Conservation (phyloP, 2,329 filamentous ascomycete genomes). For the Hypoxylon sp. region DNA sequence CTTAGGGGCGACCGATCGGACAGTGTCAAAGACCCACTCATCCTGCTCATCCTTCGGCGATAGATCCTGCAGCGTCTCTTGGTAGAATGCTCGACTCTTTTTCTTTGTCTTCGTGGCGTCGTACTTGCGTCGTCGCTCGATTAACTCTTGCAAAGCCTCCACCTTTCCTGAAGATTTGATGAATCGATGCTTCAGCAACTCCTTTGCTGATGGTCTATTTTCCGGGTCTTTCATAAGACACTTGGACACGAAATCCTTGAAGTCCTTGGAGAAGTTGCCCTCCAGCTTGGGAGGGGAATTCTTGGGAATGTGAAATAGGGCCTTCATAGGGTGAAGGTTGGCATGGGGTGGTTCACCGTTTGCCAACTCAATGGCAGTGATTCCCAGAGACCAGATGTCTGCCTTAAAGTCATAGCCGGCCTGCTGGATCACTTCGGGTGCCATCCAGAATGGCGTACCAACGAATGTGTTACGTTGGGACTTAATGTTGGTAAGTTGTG, state of each 20-base stretch:
- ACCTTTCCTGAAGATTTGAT: constrained; percentile 88
- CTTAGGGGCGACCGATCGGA: constrained; percentile 78
- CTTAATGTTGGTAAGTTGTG: constrained; percentile 97
- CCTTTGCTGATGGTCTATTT: constrained; percentile 83
- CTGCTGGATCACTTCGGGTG: constrained; percentile 93
- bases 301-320: constrained; percentile 91
- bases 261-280: constrained; percentile 87
- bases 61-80: constrained; percentile 86
- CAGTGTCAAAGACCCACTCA: constrained; percentile 96
- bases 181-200: constrained; percentile 89
- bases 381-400: constrained; percentile 93
- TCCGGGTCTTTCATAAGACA: constrained; percentile 95
- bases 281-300: constrained; percentile 86
- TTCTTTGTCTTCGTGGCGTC: constrained; percentile 79
- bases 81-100: constrained; percentile 86
- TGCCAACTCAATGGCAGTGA: constrained; percentile 91
- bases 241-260: constrained; percentile 92
- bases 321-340: constrained; percentile 92
- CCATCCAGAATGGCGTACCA: constrained; percentile 98
- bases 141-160: constrained; percentile 87
- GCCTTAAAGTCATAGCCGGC: constrained; percentile 87
- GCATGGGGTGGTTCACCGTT: constrained; percentile 90
- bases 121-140: constrained; percentile 84
- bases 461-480: constrained; percentile 98
- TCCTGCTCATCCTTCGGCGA: constrained; percentile 77